Percentiles rank a stretch among this genome's conserved stretches.
phyloP scores from a whole-genome alignment of 495 filamentous ascomycete genomes.

The Trichoderma erinaceum region DNA sequence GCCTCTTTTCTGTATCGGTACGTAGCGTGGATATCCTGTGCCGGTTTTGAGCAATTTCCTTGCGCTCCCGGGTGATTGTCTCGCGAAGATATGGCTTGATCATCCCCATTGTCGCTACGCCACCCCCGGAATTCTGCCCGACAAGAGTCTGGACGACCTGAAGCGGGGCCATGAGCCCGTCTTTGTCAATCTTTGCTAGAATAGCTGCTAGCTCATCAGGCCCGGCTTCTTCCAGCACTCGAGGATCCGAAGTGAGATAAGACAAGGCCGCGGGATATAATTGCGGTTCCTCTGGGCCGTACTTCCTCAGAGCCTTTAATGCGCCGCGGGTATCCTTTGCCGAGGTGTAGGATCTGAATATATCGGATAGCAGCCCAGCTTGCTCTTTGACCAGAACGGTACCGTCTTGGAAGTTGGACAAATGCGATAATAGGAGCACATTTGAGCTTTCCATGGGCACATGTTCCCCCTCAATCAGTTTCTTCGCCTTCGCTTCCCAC shows the following conservation, averaged over 20 bases:
- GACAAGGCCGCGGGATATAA: slow-evolving; percentile 88
- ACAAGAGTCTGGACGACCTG: slow-evolving; percentile 94
- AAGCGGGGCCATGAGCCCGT: slow-evolving; percentile 89
- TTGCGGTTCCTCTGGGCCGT: slow-evolving; percentile 85
- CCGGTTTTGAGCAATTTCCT: slow-evolving; percentile 78
- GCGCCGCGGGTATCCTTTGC: slow-evolving; percentile 88
- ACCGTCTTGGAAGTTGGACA: slow-evolving; percentile 84
- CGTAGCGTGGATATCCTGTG: slow-evolving; percentile 80
- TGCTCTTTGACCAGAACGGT: slow-evolving; percentile 90
- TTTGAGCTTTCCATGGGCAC: slow-evolving; percentile 91
- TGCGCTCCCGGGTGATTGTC: slow-evolving; percentile 80
- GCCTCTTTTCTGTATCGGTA: slow-evolving; percentile 72
- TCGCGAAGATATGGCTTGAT: slow-evolving; percentile 86
- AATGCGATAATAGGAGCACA: slow-evolving; percentile 83
- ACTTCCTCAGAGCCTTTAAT: slow-evolving; percentile 81
- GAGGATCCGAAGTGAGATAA: slow-evolving; percentile 82
- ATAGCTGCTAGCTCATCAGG: slow-evolving; percentile 73
- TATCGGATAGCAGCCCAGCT: slow-evolving; percentile 85
- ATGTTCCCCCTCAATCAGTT: slow-evolving; percentile 64
- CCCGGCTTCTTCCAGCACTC: slow-evolving; percentile 80
- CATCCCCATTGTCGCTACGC: slow-evolving; percentile 91
- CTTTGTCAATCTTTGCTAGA: slow-evolving; percentile 77
- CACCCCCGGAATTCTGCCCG: slow-evolving; percentile 47
- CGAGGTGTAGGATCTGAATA: slow-evolving; percentile 93
- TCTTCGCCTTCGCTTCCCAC: slow-evolving; percentile 87